Conservation (phyloP, 2,329 filamentous ascomycete genomes). For the Cytospora piceae region DNA sequence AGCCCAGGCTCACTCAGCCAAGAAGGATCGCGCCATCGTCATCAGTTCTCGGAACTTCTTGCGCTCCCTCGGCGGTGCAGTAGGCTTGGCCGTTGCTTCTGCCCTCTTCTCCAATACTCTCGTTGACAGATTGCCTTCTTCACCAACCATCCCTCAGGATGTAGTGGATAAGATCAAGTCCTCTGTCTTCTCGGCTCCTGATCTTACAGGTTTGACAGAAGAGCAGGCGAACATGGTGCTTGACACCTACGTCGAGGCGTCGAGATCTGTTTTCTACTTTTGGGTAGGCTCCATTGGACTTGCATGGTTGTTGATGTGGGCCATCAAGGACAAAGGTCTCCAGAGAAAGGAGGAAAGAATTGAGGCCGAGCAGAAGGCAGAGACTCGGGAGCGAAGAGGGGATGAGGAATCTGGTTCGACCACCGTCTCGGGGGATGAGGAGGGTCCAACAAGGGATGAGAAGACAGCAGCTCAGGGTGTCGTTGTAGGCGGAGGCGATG, state of each 20-base stretch:
- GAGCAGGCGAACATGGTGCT: constrained; percentile 19
- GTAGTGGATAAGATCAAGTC: constrained; percentile 41
- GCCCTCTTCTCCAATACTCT: constrained; percentile 43
- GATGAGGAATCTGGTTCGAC: constrained; percentile 11
- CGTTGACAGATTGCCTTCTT: constrained; percentile 40
- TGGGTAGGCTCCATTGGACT: constrained; percentile 26
- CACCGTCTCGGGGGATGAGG: constrained; percentile 11
- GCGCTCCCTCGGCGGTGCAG: constrained; percentile 60
- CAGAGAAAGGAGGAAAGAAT: constrained; percentile 24
- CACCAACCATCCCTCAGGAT: constrained; percentile 30
- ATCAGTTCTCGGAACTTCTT: constrained; percentile 67
- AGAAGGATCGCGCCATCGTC: constrained; percentile 62
- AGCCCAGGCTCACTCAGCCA: constrained; percentile 59
- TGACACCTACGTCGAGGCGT: constrained; percentile 26
- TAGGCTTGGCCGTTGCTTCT: constrained; percentile 61
- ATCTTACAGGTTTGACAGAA: constrained; percentile 40
- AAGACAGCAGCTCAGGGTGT: not conserved
- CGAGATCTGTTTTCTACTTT: constrained; percentile 28
- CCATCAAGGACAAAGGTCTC: constrained; percentile 28
- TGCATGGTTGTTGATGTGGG: constrained; percentile 25
- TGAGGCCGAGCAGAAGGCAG: not conserved
- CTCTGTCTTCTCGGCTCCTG: constrained; percentile 44
- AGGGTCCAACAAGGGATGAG: not conserved
- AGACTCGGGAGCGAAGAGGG: not conserved
- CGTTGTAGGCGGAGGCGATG: not conserved